Conservation (phyloP, 768 basidiomycete genomes). For the Guyanaporus albipodus region DNA sequence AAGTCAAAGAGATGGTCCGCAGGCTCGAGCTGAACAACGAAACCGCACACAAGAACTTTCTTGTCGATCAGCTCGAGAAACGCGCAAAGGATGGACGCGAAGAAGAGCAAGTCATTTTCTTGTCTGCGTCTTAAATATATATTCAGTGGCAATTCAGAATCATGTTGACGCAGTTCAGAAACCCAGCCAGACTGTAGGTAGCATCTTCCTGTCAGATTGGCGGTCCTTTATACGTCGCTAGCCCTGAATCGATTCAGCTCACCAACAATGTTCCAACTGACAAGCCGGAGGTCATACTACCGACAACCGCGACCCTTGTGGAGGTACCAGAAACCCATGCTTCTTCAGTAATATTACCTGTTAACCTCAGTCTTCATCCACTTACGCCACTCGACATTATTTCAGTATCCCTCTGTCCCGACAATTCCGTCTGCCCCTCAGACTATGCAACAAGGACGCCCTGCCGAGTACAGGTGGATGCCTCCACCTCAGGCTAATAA, state of each 20-base stretch:
- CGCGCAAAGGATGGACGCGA: slow-evolving; percentile 41
- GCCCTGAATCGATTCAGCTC: slow-evolving; percentile 15
- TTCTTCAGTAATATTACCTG: slow-evolving; percentile 12
- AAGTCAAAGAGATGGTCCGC: slow-evolving; percentile 27
- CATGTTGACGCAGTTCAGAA: slow-evolving; percentile 19
- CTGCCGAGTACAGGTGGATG: not conserved
- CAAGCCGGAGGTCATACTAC: slow-evolving; percentile 24
- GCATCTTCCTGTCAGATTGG: not conserved
- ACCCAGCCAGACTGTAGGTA: slow-evolving; percentile 12
- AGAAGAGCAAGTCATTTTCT: slow-evolving; percentile 38
- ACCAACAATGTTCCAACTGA: slow-evolving; percentile 5
- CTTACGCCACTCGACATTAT: slow-evolving; percentile 6
- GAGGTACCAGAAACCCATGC: slow-evolving; percentile 25
- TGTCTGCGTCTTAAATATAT: not conserved
- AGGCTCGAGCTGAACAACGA: slow-evolving; percentile 40
- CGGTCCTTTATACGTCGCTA: slow-evolving; percentile 5
- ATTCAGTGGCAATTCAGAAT: slow-evolving; percentile 13
- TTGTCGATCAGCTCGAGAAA: slow-evolving; percentile 32
- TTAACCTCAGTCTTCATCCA: not conserved
- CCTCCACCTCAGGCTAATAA: not conserved
- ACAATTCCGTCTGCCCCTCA: not conserved
- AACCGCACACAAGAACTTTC: slow-evolving; percentile 34
- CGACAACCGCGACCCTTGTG: slow-evolving; percentile 34
- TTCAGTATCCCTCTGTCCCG: slow-evolving; percentile 11
- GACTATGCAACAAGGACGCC: slow-evolving; percentile 4